Conservation (phyloP, 2,329 filamentous ascomycete species). For the Penicillium sp. region DNA sequence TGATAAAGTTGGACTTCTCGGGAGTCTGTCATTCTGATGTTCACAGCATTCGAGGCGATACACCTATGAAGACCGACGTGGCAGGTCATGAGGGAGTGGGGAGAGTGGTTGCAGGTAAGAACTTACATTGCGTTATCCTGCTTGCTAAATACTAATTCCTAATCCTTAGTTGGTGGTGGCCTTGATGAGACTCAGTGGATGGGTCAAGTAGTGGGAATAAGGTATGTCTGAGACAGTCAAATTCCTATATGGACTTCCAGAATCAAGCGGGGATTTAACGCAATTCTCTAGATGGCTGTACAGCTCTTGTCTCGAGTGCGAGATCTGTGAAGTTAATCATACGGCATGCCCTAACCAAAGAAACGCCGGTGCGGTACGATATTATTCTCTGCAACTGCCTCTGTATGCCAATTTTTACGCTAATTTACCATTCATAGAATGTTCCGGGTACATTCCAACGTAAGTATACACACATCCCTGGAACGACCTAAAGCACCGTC, state of each 20-base stretch:
- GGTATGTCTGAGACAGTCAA: constrained; percentile 19
- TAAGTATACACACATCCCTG: constrained; percentile 10
- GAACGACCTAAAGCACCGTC: no score
- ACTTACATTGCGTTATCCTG: background rate
- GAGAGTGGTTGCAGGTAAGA: constrained; percentile 37
- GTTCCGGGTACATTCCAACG: constrained; percentile 41
- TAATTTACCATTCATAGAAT: constrained; percentile 24
- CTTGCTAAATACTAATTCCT: background rate
- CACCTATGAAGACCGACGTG: constrained; percentile 47
- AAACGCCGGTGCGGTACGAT: constrained; percentile 38
- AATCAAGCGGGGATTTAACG: no score
- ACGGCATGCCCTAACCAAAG: constrained; percentile 41
- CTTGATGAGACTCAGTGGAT: constrained; percentile 31
- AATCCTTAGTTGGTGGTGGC: constrained; percentile 26
- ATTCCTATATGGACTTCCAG: background rate
- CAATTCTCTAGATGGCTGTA: constrained; percentile 36
- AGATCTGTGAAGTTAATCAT: constrained; percentile 40
- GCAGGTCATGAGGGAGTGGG: constrained; percentile 52
- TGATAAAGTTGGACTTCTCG: constrained; percentile 50
- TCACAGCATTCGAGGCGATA: constrained; percentile 45
- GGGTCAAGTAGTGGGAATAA: constrained; percentile 32
- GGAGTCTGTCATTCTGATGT: constrained; percentile 53
- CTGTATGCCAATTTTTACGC: background rate
- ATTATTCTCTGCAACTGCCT: background rate
- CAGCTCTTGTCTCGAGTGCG: constrained; percentile 39